These are phyloP conservation scores for Microcyclosporella mali DNA, from an alignment of 2,329 filamentous ascomycete species.

Conservation along the genomic window DNA sequence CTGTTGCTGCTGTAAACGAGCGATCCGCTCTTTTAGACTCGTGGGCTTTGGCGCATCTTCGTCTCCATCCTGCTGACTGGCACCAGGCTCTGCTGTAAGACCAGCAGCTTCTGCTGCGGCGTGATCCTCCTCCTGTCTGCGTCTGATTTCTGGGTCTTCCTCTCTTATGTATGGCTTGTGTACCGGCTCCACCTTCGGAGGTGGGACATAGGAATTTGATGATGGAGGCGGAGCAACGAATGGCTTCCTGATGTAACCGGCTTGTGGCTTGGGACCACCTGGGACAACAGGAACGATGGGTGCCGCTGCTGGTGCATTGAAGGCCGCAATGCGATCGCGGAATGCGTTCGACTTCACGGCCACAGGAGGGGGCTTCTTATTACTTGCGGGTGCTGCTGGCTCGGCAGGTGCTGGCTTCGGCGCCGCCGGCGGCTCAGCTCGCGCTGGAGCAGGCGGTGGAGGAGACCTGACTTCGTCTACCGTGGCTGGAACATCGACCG, in stretches of 20 bases:
- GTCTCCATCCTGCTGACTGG: constrained; percentile 46
- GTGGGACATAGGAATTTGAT: constrained; percentile 81
- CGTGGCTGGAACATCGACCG: constrained; percentile 27
- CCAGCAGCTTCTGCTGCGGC: constrained; percentile 66
- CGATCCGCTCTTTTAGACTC: constrained; percentile 91
- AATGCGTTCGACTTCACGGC: constrained; percentile 75
- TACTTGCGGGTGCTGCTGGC: constrained; percentile 38
- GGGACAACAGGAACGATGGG: constrained; percentile 90
- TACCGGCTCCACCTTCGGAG: constrained; percentile 60
- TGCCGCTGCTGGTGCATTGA: constrained; percentile 82
- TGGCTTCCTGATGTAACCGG: constrained; percentile 86
- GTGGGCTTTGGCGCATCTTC: constrained; percentile 87
- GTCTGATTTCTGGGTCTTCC: constrained; percentile 65
- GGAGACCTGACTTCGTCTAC: constrained; percentile 25
- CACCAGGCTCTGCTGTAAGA: constrained; percentile 37
- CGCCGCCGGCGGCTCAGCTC: constrained; percentile 25
- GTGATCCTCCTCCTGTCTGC: constrained; percentile 58
- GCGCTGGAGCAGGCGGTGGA: constrained; percentile 12
- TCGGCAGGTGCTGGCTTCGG: constrained; percentile 31
- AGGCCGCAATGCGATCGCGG: constrained; percentile 91
- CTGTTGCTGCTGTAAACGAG: constrained; percentile 87
- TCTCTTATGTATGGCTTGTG: constrained; percentile 78
- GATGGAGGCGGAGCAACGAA: constrained; percentile 94
- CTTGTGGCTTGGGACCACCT: constrained; percentile 49
- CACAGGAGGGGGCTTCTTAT: constrained; percentile 57